Evolutionary conservation across 495 filamentous ascomycete species (phyloP).

Genomic region (Usnea hakonensis): DNA sequence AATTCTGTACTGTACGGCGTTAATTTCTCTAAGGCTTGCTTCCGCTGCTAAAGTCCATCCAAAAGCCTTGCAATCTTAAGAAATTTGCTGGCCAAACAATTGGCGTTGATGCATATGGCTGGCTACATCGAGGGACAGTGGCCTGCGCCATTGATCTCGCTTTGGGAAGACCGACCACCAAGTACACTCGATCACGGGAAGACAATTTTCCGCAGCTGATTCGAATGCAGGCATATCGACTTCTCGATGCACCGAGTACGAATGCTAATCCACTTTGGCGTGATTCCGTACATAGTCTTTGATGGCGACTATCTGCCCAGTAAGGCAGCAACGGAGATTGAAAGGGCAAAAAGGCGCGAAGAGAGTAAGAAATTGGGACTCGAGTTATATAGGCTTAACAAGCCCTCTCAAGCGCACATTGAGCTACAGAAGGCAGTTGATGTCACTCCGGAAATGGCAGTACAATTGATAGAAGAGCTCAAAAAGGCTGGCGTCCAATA

Average conservation of each 20-base stretch:
- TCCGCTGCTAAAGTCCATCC: slow-evolving; percentile 90
- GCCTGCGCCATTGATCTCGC: slow-evolving; percentile 89
- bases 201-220: slow-evolving; percentile 1
- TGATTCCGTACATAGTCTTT: slow-evolving; percentile 88
- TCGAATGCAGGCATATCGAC: slow-evolving; percentile 66
- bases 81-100: slow-evolving; percentile 83
- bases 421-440: slow-evolving; percentile 95
- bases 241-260: slow-evolving; percentile 83
- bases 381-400: slow-evolving; percentile 72
- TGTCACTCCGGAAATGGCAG: slow-evolving; percentile 92
- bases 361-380: slow-evolving; percentile 66
- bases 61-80: slow-evolving; percentile 76
- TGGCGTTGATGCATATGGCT: slow-evolving; percentile 93
- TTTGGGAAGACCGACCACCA: slow-evolving; percentile 74
- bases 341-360: slow-evolving; percentile 60
- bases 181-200: slow-evolving; percentile 45
- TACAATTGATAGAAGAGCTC: slow-evolving; percentile 82
- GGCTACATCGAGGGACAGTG: slow-evolving; percentile 91
- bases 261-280: slow-evolving; percentile 88
- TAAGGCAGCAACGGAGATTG: slow-evolving; percentile 84
- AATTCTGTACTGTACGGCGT: background rate
- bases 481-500: slow-evolving; percentile 73
- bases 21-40: slow-evolving; percentile 57
- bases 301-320: slow-evolving; percentile 93
- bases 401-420: slow-evolving; percentile 67